Evolutionary conservation across 805 yeast genomes (phyloP), one percentile per base, ranked within the genome.

Genomic region (Saturnispora saitoi): DNA sequence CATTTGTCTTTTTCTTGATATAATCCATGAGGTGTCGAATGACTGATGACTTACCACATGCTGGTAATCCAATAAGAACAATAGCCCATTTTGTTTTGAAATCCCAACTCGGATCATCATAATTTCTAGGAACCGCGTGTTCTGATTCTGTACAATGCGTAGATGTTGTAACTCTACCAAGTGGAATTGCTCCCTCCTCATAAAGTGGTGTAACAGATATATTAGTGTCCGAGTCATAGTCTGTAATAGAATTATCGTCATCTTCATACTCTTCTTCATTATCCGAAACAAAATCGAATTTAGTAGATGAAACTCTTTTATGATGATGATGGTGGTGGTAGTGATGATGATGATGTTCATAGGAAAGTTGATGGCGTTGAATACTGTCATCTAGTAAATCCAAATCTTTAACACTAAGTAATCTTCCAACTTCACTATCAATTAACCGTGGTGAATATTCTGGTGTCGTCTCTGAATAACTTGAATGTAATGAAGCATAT

Each of bases 1-100:
- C 46, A 9, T 45, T 17, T 7, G 60, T 56, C 17, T 46, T 39
- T 3, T 44, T 42, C 9, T 51, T 42, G 2, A 63, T 51, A 43
- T 55, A 64, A 19, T 60, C 50, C 38, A 51, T 54, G 12, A 66
- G 54, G 31, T 66, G 65, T 17, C 47, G 53, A 1, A 63, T 59
- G 38, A 65, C 58, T 1, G 68, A 61, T 3, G 95, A 86, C 65
- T 91, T 91, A 3, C 99, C 99, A 45, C 96, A 75, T 0, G 97
- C 98, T 0, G 98, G 98, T 12, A 84, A 64, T 0, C 99, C 99
- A 4, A 93, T 97, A 36, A 66, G 47, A 36, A 67, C 61, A 7
- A 66, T 55, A 8, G 61, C 57, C 63, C 63, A 63, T 45, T 66
- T 66, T 40, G 58, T 58, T 7, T 51, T 40, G 29, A 48, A 44